Evolutionary conservation across 2,329 filamentous ascomycete species (phyloP).

Genomic region (Talaromyces albobiverticillius): DNA sequence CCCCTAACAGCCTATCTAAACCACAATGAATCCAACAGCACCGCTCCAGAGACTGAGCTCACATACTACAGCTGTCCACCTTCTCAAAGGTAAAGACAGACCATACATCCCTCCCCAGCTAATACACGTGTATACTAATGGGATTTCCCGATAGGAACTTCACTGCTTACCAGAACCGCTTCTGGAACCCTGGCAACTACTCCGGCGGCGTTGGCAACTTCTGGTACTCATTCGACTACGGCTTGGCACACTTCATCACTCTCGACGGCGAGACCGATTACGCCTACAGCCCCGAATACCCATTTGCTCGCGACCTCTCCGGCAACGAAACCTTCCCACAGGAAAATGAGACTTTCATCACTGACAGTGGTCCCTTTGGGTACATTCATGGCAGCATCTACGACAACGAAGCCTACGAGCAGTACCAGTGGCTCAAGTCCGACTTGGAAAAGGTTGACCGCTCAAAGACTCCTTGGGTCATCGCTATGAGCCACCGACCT

Average conservation of each 20-base stretch:
- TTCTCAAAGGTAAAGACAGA: slow-evolving; percentile 41
- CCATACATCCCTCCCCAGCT: background rate
- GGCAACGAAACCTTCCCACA: slow-evolving; percentile 42
- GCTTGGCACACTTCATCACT: slow-evolving; percentile 51
- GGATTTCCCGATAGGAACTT: slow-evolving; percentile 38
- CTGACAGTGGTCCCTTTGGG: slow-evolving; percentile 49
- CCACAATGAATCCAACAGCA: slow-evolving; percentile 43
- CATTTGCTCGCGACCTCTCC: slow-evolving; percentile 21
- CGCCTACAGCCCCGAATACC: slow-evolving; percentile 44
- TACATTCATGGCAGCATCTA: slow-evolving; percentile 19
- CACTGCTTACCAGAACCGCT: slow-evolving; percentile 52
- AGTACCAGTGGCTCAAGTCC: slow-evolving; percentile 45
- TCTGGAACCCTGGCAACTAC: slow-evolving; percentile 51
- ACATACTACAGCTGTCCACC: slow-evolving; percentile 54
- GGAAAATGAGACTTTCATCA: slow-evolving; percentile 44
- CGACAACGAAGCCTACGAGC: slow-evolving; percentile 27
- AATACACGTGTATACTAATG: background rate
- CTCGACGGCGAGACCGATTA: slow-evolving; percentile 52
- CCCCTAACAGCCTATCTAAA: slow-evolving; percentile 48
- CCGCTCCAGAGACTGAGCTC: slow-evolving; percentile 34
- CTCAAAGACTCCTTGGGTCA: slow-evolving; percentile 49
- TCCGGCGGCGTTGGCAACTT: slow-evolving; percentile 51
- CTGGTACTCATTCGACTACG: slow-evolving; percentile 57
- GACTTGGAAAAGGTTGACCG: slow-evolving; percentile 47
- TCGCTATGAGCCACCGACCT: slow-evolving; percentile 49